Conservation (phyloP, 2,329 filamentous ascomycete species). For the Neopestalotiopsis sp. region DNA sequence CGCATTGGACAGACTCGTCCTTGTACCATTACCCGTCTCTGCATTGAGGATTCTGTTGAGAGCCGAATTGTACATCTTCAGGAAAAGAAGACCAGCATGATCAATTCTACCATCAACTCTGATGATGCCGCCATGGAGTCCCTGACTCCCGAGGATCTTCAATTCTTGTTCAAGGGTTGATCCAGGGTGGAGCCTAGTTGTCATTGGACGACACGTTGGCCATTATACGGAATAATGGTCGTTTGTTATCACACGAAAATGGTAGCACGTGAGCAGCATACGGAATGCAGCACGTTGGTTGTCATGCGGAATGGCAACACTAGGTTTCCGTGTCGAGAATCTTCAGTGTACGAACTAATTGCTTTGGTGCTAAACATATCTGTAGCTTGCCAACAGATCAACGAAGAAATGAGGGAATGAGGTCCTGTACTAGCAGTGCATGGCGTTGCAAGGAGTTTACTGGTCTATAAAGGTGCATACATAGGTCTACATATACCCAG, state of each 20-base stretch:
- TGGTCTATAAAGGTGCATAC: not conserved
- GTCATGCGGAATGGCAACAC: not conserved
- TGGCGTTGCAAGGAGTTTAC: not conserved
- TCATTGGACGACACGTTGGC: not conserved
- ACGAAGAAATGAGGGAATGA: not conserved
- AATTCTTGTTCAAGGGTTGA: slow-evolving; percentile 87
- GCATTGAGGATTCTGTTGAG: slow-evolving; percentile 97
- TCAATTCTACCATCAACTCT: slow-evolving; percentile 93
- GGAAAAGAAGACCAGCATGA: slow-evolving; percentile 99
- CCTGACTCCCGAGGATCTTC: slow-evolving; percentile 87
- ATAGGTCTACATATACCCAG: not conserved
- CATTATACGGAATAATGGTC: not conserved
- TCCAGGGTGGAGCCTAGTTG: not conserved
- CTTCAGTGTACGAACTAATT: not conserved
- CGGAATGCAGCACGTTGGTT: slow-evolving; percentile 1
- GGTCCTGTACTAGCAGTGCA: not conserved
- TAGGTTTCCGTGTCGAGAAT: not conserved
- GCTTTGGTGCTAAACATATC: too few relatives aligned
- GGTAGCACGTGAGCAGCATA: not conserved
- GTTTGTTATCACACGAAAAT: not conserved
- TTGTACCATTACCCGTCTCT: slow-evolving; percentile 91
- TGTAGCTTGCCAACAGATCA: too few relatives aligned
- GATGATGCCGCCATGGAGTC: slow-evolving; percentile 92
- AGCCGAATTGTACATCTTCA: slow-evolving; percentile 93
- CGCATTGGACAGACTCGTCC: slow-evolving; percentile 94